phyloP scores from a whole-genome alignment of 1,139 yeast species.

The Saccharomyces hybrid region DNA sequence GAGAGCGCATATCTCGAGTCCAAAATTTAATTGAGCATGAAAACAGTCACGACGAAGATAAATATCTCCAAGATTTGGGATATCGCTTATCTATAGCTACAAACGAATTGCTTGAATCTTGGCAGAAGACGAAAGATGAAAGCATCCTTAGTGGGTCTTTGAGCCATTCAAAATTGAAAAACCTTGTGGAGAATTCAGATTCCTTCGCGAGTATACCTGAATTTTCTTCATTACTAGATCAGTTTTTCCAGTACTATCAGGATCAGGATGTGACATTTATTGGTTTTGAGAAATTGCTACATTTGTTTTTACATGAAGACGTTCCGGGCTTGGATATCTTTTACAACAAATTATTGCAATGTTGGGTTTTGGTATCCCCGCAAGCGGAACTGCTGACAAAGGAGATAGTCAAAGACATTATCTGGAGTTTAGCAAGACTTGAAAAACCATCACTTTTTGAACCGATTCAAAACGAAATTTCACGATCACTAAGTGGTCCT shows the following conservation, averaged over 20 bases:
- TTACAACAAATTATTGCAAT: slow-evolving; percentile 24
- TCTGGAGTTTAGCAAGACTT: slow-evolving; percentile 15
- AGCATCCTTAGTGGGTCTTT: background rate
- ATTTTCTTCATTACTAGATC: slow-evolving; percentile 24
- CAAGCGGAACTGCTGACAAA: slow-evolving; percentile 16
- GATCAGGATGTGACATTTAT: slow-evolving; percentile 19
- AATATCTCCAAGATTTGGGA: slow-evolving; percentile 3
- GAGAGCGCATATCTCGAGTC: background rate
- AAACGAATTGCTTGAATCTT: slow-evolving; percentile 12
- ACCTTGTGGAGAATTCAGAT: slow-evolving; percentile 11
- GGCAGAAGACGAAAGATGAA: slow-evolving; percentile 2
- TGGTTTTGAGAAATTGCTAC: slow-evolving; percentile 10
- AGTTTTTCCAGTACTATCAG: slow-evolving; percentile 23
- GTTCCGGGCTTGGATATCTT: slow-evolving; percentile 17
- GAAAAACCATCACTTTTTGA: slow-evolving; percentile 10
- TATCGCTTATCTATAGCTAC: slow-evolving; percentile 1
- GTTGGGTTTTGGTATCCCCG: slow-evolving; percentile 23
- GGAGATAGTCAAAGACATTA: slow-evolving; percentile 16
- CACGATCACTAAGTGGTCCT: slow-evolving; percentile 10
- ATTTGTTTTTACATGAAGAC: slow-evolving; percentile 17
- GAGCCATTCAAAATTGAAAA: slow-evolving; percentile 9
- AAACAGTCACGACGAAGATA: background rate
- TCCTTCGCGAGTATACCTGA: slow-evolving; percentile 19
- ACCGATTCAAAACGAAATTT: slow-evolving; percentile 3
- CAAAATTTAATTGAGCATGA: background rate